phyloP scores from a whole-genome alignment of 139 green algal genomes.

The Yamagishiella unicocca region DNA sequence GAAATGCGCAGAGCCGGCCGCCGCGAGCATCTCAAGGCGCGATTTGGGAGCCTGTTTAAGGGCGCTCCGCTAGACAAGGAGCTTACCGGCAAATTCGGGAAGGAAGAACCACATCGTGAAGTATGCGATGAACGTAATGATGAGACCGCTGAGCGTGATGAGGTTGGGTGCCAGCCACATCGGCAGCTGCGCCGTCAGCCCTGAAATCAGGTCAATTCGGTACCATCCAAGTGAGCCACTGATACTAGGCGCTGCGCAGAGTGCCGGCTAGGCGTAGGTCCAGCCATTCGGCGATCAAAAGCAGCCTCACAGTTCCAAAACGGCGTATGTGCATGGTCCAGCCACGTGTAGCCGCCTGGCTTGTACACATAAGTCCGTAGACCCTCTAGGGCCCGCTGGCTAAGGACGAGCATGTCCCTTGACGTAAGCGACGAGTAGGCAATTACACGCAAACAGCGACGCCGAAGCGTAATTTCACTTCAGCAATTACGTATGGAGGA shows the following conservation, averaged over 20 bases:
- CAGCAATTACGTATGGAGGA: too few relatives aligned
- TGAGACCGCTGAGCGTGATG: slow-evolving; percentile 88
- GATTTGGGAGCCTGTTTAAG: too few relatives aligned
- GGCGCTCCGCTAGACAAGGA: too few relatives aligned
- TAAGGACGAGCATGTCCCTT: slow-evolving; percentile 68
- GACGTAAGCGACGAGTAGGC: neutral
- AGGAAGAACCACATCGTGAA: slow-evolving; percentile 64
- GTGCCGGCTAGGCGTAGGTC: neutral
- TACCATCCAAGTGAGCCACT: too few relatives aligned
- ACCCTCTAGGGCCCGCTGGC: slow-evolving; percentile 71
- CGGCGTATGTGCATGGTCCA: slow-evolving; percentile 86
- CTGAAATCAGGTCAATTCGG: slow-evolving; percentile 32
- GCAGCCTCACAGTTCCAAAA: slow-evolving; percentile 83
- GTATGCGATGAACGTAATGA: slow-evolving; percentile 76
- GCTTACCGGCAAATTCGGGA: slow-evolving; percentile 74
- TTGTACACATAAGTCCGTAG: slow-evolving; percentile 89
- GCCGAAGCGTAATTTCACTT: too few relatives aligned
- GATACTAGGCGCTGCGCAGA: too few relatives aligned
- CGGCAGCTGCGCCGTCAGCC: slow-evolving; percentile 71
- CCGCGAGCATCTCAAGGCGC: too few relatives aligned
- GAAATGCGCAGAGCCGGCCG: too few relatives aligned
- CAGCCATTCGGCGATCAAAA: slow-evolving; percentile 5
- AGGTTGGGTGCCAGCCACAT: slow-evolving; percentile 95
- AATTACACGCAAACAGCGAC: too few relatives aligned
- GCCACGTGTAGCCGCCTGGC: slow-evolving; percentile 83